phyloP scores from a whole-genome alignment of 495 filamentous ascomycete genomes.

The Elaphomyces granulatus region DNA sequence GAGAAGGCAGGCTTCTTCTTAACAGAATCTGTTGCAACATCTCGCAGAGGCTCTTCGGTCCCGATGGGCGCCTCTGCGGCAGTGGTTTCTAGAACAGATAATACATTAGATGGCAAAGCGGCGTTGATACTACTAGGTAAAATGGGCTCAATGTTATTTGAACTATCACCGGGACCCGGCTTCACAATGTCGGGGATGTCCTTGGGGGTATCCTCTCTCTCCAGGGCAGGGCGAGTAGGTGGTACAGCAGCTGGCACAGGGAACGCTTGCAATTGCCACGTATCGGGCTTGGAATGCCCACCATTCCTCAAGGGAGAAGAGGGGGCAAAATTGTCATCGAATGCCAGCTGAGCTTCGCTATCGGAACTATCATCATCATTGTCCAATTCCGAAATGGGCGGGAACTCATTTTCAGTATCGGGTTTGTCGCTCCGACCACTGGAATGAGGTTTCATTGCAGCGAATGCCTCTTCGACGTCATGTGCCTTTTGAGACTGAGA shows the following conservation, averaged over 20 bases:
- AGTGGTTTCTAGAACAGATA: too few species aligned
- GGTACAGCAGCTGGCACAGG: constrained; percentile 15
- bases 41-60: constrained; percentile 21
- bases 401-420: constrained; percentile 55
- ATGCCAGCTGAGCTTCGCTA: constrained; percentile 55
- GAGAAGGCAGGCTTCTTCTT: constrained; percentile 24
- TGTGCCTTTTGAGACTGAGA: constrained; percentile 43
- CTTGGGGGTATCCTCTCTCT: constrained; percentile 20
- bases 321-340: constrained; percentile 84
- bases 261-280: constrained; percentile 29
- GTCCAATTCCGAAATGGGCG: constrained; percentile 80
- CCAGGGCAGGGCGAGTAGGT: neutral
- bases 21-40: constrained; percentile 9
- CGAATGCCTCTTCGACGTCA: constrained; percentile 37
- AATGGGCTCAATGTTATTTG: constrained; percentile 48
- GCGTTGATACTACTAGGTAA: constrained; percentile 52
- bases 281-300: constrained; percentile 15
- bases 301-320: constrained; percentile 43
- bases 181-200: constrained; percentile 37
- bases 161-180: constrained; percentile 28
- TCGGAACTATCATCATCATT: constrained; percentile 59
- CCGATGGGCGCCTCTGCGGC: constrained; percentile 33
- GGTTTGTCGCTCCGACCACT: constrained; percentile 8
- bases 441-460: constrained; percentile 23
- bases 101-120: constrained; percentile 35